A percentile compares a stretch with the other conserved stretches of the same genome.
Conservation (phyloP, 202 grass and related monocot genomes). For the Alloteropsis angusta region DNA sequence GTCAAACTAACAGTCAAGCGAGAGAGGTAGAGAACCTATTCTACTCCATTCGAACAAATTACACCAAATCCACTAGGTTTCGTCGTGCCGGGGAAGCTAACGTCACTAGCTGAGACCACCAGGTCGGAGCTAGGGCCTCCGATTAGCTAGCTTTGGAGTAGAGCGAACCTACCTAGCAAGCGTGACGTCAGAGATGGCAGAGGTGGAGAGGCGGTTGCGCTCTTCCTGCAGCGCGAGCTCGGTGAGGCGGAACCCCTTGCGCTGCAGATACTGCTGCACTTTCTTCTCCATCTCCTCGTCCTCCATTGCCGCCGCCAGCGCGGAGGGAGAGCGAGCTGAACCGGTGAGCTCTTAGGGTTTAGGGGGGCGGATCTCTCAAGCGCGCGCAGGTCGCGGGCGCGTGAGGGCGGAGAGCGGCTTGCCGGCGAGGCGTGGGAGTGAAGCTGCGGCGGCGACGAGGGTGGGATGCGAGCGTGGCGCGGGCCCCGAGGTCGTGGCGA, state of each 20-base stretch:
- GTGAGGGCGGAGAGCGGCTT: not conserved
- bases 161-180: conserved; percentile 38
- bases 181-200: conserved; percentile 40
- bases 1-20: not conserved
- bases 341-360: conserved; percentile 17
- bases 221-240: conserved; percentile 85
- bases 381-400: not conserved
- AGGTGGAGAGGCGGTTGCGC: conserved; percentile 68
- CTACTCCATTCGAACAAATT: not conserved
- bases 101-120: not conserved
- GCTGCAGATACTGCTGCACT: conserved; percentile 82
- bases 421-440: not conserved
- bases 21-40: not conserved
- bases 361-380: not conserved
- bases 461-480: not conserved
- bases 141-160: not conserved
- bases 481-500: not conserved
- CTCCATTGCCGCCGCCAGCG: conserved; percentile 41
- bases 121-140: not conserved
- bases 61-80: not conserved
- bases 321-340: not conserved
- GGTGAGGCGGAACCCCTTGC: conserved; percentile 81
- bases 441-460: not conserved
- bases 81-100: not conserved
- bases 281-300: conserved; percentile 96